Evolutionary conservation across 2,329 filamentous ascomycete genomes (phyloP).

Genomic region (Zymoseptoria tritici): DNA sequence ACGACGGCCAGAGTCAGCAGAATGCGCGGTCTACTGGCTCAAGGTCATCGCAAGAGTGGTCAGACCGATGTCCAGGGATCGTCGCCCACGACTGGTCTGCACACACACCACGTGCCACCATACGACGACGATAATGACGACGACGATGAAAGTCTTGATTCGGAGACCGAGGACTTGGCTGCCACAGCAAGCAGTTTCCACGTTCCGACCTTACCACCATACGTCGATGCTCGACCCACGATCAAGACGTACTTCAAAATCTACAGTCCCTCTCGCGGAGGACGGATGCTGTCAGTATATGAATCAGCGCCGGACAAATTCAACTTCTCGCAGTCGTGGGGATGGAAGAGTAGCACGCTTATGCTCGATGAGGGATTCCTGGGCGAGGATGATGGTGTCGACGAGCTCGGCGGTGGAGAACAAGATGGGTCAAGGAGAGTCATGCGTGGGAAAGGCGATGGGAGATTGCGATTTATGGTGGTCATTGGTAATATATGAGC

Average conservation of each 20-base stretch:
- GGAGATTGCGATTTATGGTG: slow-evolving; percentile 51
- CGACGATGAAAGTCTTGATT: slow-evolving; percentile 13
- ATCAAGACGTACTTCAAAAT: slow-evolving; percentile 58
- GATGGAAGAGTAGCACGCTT: slow-evolving; percentile 54
- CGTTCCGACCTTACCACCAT: slow-evolving; percentile 44
- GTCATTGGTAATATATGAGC: slow-evolving; percentile 47
- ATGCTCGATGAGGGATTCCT: slow-evolving; percentile 45
- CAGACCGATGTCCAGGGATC: slow-evolving; percentile 18
- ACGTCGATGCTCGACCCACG: slow-evolving; percentile 49
- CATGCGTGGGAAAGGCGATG: slow-evolving; percentile 39
- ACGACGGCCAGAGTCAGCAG: slow-evolving; percentile 12
- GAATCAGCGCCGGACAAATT: slow-evolving; percentile 52
- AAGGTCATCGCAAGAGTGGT: slow-evolving; percentile 20
- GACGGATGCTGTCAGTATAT: slow-evolving; percentile 52
- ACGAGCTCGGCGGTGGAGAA: slow-evolving; percentile 24
- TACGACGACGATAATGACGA: slow-evolving; percentile 18
- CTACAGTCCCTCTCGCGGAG: slow-evolving; percentile 52
- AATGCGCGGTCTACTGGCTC: slow-evolving; percentile 23
- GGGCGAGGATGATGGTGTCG: slow-evolving; percentile 27
- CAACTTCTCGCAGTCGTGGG: slow-evolving; percentile 55
- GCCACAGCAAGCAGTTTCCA: slow-evolving; percentile 19
- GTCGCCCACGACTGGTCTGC: slow-evolving; percentile 6
- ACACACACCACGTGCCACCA: not conserved
- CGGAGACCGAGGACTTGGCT: slow-evolving; percentile 13
- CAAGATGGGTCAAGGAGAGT: slow-evolving; percentile 14